Conservation (phyloP, 371 early-diverging fungal species). For the Actinomortierella wolfii region DNA sequence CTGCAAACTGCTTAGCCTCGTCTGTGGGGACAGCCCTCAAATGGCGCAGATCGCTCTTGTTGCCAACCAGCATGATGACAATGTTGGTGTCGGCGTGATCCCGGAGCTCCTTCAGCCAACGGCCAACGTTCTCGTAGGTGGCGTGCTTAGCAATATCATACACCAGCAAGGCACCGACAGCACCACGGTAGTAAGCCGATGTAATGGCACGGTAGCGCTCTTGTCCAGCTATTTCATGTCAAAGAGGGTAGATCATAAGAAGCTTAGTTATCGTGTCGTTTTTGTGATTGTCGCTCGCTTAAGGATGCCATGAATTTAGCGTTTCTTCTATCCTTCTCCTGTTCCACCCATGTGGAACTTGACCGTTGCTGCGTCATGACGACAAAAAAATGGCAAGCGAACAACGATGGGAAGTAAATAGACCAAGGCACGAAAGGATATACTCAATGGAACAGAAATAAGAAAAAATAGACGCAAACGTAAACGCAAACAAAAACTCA, state of each 20-base stretch:
- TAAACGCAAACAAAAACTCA: background rate
- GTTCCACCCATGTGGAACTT: too few relatives aligned
- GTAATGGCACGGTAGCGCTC: constrained; percentile 93
- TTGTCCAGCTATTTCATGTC: constrained; percentile 84
- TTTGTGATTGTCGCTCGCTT: too few relatives aligned
- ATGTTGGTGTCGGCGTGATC: constrained; percentile 98
- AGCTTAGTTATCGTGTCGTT: too few relatives aligned
- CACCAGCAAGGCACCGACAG: constrained; percentile 98
- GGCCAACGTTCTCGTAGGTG: constrained; percentile 94
- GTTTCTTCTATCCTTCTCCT: too few relatives aligned
- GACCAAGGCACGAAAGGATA: too few relatives aligned
- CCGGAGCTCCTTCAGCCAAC: constrained; percentile 98
- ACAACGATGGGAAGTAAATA: too few relatives aligned
- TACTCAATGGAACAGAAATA: too few relatives aligned
- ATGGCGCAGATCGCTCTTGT: constrained; percentile 98
- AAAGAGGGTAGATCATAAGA: too few relatives aligned
- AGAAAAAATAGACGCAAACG: too few relatives aligned
- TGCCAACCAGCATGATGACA: constrained; percentile 99
- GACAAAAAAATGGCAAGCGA: too few relatives aligned
- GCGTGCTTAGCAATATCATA: constrained; percentile 98
- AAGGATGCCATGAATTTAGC: too few relatives aligned
- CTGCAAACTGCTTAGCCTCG: constrained; percentile 96
- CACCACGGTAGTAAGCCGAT: constrained; percentile 97
- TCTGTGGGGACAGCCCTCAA: constrained; percentile 96
- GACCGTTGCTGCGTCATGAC: too few relatives aligned